A percentile compares a stretch with the other conserved stretches of the same genome.
Evolutionary conservation across 352 stramenopile species (phyloP).

Genomic region (Phytophthora agathidicida): DNA sequence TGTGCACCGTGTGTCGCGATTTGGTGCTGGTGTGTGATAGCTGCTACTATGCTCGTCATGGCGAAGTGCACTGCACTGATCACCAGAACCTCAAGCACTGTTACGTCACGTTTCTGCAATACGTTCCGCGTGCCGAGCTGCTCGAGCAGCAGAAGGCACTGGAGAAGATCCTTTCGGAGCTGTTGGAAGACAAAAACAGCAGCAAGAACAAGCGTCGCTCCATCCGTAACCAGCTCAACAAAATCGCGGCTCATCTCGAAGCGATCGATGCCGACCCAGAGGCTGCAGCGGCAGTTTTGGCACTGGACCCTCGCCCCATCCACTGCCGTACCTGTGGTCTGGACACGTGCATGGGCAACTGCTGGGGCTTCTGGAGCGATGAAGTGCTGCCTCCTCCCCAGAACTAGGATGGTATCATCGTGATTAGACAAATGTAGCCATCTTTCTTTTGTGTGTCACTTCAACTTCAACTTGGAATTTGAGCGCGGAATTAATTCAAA

Average conservation of each 20-base stretch:
- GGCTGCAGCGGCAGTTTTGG: slow-evolving; percentile 35
- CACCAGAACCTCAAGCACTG: slow-evolving; percentile 77
- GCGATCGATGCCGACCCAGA: slow-evolving; percentile 48
- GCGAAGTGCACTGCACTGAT: slow-evolving; percentile 76
- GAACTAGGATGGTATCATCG: slow-evolving; percentile 13
- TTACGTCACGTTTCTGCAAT: slow-evolving; percentile 78
- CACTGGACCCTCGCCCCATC: slow-evolving; percentile 47
- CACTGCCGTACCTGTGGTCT: slow-evolving; percentile 73
- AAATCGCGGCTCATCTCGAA: slow-evolving; percentile 54
- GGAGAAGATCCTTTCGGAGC: slow-evolving; percentile 52
- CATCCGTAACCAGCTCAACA: slow-evolving; percentile 73
- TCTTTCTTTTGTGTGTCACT: slow-evolving; percentile 15
- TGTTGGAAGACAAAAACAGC: slow-evolving; percentile 58
- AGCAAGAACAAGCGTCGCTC: slow-evolving; percentile 76
- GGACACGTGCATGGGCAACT: slow-evolving; percentile 62
- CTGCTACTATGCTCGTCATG: slow-evolving; percentile 63
- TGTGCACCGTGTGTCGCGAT: slow-evolving; percentile 77
- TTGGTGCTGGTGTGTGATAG: slow-evolving; percentile 70
- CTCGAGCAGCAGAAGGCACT: slow-evolving; percentile 50
- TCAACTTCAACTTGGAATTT: slow-evolving; percentile 21
- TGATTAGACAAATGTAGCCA: slow-evolving; percentile 29
- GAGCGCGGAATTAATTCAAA: slow-evolving; percentile 35
- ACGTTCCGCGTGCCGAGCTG: slow-evolving; percentile 51
- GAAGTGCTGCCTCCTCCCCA: slow-evolving; percentile 30
- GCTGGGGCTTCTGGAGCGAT: slow-evolving; percentile 82